These are phyloP conservation scores for Marchantia polymorpha DNA, from an alignment of 225 moss, liverwort and hornwort genomes.

Conservation along the genomic window DNA sequence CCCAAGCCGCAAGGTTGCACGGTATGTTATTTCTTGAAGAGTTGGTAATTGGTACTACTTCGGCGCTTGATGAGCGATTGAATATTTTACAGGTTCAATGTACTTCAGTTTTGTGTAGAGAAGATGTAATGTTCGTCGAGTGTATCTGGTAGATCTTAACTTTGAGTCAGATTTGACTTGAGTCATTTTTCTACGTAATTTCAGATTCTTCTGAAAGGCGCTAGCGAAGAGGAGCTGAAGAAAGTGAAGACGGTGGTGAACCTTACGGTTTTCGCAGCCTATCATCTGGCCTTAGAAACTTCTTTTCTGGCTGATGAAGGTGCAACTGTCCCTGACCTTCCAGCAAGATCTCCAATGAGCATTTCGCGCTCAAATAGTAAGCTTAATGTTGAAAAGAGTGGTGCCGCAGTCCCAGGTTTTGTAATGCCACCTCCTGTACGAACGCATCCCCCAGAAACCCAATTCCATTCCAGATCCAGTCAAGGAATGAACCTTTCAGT, in stretches of 20 bases:
- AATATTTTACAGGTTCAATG: no score
- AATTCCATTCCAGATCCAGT: constrained; percentile 7
- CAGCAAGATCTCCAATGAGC: constrained; percentile 51
- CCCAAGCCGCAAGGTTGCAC: constrained; percentile 89
- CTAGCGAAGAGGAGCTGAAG: constrained; percentile 71
- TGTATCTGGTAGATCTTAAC: not conserved
- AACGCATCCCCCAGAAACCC: not conserved
- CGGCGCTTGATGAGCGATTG: no score
- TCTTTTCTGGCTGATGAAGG: constrained; percentile 96
- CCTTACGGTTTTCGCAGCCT: constrained; percentile 87
- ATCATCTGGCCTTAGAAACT: constrained; percentile 93
- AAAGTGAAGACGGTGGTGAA: constrained; percentile 82
- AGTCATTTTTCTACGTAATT: not conserved
- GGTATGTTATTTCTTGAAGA: constrained; percentile 29
- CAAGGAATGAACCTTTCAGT: constrained; percentile 13
- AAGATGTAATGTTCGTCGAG: not conserved
- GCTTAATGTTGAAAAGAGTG: constrained; percentile 30
- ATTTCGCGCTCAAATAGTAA: constrained; percentile 34
- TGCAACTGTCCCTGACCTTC: constrained; percentile 66
- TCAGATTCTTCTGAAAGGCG: constrained; percentile 77
- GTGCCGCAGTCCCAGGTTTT: constrained; percentile 43
- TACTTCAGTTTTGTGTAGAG: not conserved
- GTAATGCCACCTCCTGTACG: constrained; percentile 20
- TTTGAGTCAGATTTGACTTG: not conserved
- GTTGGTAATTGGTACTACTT: no score